These are phyloP conservation scores for Chenopodium album DNA, from an alignment of 148 eudicot species.

Conservation along the genomic window DNA sequence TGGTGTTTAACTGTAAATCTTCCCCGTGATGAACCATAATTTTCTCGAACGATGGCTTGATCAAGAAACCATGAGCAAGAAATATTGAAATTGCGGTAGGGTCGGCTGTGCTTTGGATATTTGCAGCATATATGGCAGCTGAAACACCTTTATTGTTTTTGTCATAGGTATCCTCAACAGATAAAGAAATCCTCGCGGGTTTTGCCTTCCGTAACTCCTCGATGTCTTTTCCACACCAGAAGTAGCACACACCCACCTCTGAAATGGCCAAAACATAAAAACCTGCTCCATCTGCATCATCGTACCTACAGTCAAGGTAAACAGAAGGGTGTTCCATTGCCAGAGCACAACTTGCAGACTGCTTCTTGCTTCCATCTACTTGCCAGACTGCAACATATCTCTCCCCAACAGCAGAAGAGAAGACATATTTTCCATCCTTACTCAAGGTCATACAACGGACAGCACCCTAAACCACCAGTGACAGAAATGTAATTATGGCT, in stretches of 20 bases:
- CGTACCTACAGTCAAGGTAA: conserved; percentile 58
- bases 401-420: conserved; percentile 84
- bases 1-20: conserved; percentile 53
- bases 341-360: conserved; percentile 69
- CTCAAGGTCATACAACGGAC: conserved; percentile 80
- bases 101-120: conserved; percentile 49
- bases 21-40: conserved; percentile 61
- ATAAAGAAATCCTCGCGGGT: conserved; percentile 60
- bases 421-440: conserved; percentile 69
- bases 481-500: background rate
- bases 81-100: conserved; percentile 53
- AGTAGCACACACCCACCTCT: conserved; percentile 79
- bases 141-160: conserved; percentile 49
- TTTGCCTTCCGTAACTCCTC: conserved; percentile 61
- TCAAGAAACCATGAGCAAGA: conserved; percentile 72
- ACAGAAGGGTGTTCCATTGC: conserved; percentile 96
- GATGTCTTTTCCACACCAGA: conserved; percentile 70
- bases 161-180: conserved; percentile 39
- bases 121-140: conserved; percentile 73
- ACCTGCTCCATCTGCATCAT: conserved; percentile 45
- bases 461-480: conserved; percentile 49
- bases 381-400: conserved; percentile 88
- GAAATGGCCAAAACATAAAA: conserved; percentile 77
- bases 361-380: conserved; percentile 73
- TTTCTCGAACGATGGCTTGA: conserved; percentile 88